Conservation (phyloP, 805 yeast species). For the Barnettozyma sucrosica region DNA sequence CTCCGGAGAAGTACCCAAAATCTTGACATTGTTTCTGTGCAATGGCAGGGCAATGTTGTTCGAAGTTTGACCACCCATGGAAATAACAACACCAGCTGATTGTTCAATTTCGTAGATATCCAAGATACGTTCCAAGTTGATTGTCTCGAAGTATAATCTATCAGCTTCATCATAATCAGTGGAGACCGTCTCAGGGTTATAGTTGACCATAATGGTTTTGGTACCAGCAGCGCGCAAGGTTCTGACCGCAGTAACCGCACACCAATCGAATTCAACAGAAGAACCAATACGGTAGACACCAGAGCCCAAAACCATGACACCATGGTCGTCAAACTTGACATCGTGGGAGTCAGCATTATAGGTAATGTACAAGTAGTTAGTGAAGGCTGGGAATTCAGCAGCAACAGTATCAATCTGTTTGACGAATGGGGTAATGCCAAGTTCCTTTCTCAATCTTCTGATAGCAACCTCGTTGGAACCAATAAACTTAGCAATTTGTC, state of each 20-base stretch:
- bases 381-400: slow-evolving; percentile 96
- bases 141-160: slow-evolving; percentile 91
- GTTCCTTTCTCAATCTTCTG: slow-evolving; percentile 81
- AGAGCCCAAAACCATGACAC: slow-evolving; percentile 93
- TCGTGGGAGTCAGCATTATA: slow-evolving; percentile 90
- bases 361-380: slow-evolving; percentile 91
- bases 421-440: slow-evolving; percentile 84
- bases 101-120: slow-evolving; percentile 92
- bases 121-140: slow-evolving; percentile 87
- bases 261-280: slow-evolving; percentile 98
- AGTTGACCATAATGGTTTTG: slow-evolving; percentile 95
- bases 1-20: slow-evolving; percentile 95
- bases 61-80: slow-evolving; percentile 99
- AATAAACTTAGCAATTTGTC: slow-evolving; percentile 88
- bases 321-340: slow-evolving; percentile 83
- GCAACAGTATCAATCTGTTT: slow-evolving; percentile 98
- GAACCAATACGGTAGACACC: slow-evolving; percentile 99
- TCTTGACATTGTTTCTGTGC: slow-evolving; percentile 91
- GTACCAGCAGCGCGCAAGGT: slow-evolving; percentile 80
- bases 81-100: slow-evolving; percentile 85
- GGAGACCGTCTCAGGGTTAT: slow-evolving; percentile 98
- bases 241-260: slow-evolving; percentile 96
- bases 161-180: slow-evolving; percentile 98
- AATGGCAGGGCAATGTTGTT: slow-evolving; percentile 91
- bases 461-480: slow-evolving; percentile 90